These are phyloP conservation scores for Colletotrichum tabaci DNA, from an alignment of 2,329 filamentous ascomycete species.

Conservation along the genomic window DNA sequence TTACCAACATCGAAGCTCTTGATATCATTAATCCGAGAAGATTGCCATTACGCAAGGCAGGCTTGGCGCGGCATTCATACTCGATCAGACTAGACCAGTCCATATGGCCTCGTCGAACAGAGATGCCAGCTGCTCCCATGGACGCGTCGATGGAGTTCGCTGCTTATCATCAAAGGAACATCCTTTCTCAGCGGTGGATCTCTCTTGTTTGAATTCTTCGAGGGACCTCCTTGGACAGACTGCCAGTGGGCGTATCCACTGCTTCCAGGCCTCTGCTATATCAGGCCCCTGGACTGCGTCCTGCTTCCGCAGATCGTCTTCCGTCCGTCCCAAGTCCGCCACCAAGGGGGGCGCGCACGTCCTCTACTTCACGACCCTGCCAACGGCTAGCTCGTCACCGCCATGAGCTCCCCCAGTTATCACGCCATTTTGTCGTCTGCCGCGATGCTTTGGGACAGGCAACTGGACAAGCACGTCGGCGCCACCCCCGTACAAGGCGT, in stretches of 20 bases:
- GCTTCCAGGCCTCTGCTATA: slow-evolving; percentile 19
- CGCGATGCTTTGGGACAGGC: slow-evolving; percentile 17
- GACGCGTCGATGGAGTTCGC: slow-evolving; percentile 2
- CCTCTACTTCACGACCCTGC: slow-evolving; percentile 27
- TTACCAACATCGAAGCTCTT: neutral
- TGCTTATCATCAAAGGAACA: slow-evolving; percentile 25
- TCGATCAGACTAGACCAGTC: slow-evolving; percentile 24
- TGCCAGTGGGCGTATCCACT: slow-evolving; percentile 25
- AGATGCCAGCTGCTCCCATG: neutral
- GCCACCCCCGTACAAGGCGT: neutral
- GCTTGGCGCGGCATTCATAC: slow-evolving; percentile 7
- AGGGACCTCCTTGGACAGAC: slow-evolving; percentile 5
- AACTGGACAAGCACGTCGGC: slow-evolving; percentile 6
- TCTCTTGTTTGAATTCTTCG: slow-evolving; percentile 15
- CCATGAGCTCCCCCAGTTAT: slow-evolving; percentile 34
- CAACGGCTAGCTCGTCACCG: slow-evolving; percentile 34
- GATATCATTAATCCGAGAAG: slow-evolving; percentile 10
- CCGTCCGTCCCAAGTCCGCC: slow-evolving; percentile 35
- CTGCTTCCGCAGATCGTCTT: slow-evolving; percentile 35
- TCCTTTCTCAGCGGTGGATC: slow-evolving; percentile 20
- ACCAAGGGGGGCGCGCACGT: slow-evolving; percentile 32
- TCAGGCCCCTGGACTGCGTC: slow-evolving; percentile 12
- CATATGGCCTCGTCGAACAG: neutral
- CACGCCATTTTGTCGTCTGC: slow-evolving; percentile 39
- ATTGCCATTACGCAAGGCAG: slow-evolving; percentile 12